Evolutionary conservation across 371 early-diverging fungal genomes (phyloP).

Genomic region (Mortierella sp.): DNA sequence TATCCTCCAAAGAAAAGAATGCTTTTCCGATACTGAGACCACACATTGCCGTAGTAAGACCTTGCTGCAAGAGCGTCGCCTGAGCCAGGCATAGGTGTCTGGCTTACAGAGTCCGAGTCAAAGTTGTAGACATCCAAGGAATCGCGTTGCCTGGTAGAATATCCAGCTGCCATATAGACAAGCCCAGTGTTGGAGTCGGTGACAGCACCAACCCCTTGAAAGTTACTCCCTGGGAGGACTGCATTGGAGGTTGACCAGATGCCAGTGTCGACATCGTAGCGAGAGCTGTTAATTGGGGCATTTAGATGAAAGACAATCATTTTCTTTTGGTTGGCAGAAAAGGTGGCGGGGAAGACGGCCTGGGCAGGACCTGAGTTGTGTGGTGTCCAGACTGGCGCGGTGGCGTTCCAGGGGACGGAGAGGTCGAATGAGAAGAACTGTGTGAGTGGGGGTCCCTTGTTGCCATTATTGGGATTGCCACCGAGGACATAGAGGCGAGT

Average conservation of each 20-base stretch:
- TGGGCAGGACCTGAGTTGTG: conserved; percentile 33
- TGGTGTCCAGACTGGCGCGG: conserved; percentile 33
- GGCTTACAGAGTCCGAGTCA: conserved; percentile 10
- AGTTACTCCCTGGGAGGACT: background rate
- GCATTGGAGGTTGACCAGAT: conserved; percentile 25
- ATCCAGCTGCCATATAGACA: conserved; percentile 39
- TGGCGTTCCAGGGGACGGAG: conserved; percentile 33
- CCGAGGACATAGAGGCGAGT: conserved; percentile 41
- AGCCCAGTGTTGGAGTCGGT: conserved; percentile 37
- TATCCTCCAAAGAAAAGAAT: conserved; percentile 55
- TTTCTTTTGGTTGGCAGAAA: conserved; percentile 39
- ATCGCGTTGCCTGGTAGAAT: conserved; percentile 13
- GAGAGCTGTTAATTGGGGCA: background rate
- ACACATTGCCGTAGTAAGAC: conserved; percentile 37
- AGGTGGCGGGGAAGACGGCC: conserved; percentile 32
- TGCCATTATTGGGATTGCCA: conserved; percentile 6
- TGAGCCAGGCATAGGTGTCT: background rate
- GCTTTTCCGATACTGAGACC: conserved; percentile 29
- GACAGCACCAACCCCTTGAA: conserved; percentile 38
- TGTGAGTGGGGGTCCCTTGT: conserved; percentile 1
- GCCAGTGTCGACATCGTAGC: conserved; percentile 20
- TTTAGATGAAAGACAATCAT: conserved; percentile 38
- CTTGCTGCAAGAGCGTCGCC: background rate
- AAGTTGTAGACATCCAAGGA: conserved; percentile 30
- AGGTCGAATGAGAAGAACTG: conserved; percentile 50